These are phyloP conservation scores for Melastoma malabathricum DNA, from an alignment of 345 rosid species.

Conservation along the genomic window DNA sequence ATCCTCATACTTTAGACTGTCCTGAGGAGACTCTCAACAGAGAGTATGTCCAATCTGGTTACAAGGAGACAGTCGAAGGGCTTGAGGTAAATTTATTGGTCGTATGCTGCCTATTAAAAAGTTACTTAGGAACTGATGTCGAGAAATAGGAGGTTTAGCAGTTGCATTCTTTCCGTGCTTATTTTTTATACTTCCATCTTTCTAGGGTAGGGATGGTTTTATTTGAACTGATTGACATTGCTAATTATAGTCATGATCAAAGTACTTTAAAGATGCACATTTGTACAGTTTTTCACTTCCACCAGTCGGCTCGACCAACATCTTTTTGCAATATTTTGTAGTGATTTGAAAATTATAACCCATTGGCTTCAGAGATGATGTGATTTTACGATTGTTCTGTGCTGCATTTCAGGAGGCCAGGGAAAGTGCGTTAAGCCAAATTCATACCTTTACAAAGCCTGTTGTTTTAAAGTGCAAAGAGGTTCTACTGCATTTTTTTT, in stretches of 20 bases:
- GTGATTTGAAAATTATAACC: neutral
- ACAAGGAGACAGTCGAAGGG: slow-evolving; percentile 90
- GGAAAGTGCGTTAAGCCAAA: slow-evolving; percentile 58
- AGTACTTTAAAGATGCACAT: too few species aligned
- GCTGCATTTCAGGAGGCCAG: slow-evolving; percentile 54
- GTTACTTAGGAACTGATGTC: too few species aligned
- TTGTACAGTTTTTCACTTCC: too few species aligned
- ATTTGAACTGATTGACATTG: too few species aligned
- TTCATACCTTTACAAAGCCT: slow-evolving; percentile 45
- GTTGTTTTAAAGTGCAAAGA: slow-evolving; percentile 71
- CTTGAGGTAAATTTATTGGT: slow-evolving; percentile 56
- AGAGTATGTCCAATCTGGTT: slow-evolving; percentile 72
- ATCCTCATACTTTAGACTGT: slow-evolving; percentile 75
- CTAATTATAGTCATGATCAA: too few species aligned
- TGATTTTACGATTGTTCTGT: slow-evolving; percentile 11
- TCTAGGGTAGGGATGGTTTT: too few species aligned
- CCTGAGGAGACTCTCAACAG: slow-evolving; percentile 84
- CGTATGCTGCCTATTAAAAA: too few species aligned
- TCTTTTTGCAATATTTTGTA: neutral
- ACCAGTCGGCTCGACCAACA: too few species aligned
- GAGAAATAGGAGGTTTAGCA: too few species aligned
- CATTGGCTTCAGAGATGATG: neutral
- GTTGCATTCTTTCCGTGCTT: too few species aligned
- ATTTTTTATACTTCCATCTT: too few species aligned
- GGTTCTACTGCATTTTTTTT: slow-evolving; percentile 24